Conservation (phyloP, 2,329 filamentous ascomycete species). For the Grosmannia clavigera region DNA sequence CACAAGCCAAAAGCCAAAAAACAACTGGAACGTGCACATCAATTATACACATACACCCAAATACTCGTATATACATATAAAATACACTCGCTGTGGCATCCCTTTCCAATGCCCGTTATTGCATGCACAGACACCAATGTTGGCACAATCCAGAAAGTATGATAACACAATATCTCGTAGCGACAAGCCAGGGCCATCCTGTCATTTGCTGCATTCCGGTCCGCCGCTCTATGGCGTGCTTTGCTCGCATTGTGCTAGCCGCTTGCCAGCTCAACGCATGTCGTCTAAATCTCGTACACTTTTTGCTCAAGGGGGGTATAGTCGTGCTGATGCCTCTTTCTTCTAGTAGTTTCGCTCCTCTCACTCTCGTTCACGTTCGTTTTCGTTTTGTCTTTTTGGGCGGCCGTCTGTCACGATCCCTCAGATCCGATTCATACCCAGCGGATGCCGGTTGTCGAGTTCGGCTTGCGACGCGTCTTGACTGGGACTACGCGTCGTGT, state of each 20-base stretch:
- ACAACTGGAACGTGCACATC: too few species aligned
- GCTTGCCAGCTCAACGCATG: not conserved
- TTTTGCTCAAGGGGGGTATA: not conserved
- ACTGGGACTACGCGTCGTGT: conserved; percentile 4
- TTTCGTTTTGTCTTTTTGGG: not conserved
- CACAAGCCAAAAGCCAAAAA: too few species aligned
- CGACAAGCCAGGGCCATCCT: not conserved
- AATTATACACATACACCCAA: not conserved
- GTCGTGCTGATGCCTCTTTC: not conserved
- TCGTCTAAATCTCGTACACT: not conserved
- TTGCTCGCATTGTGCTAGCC: not conserved
- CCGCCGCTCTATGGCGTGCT: not conserved
- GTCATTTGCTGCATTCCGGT: not conserved
- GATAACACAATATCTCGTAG: not conserved
- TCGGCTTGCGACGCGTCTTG: conserved; percentile 1
- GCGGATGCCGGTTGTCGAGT: conserved; percentile 35
- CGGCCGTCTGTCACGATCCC: not conserved
- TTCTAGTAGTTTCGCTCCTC: not conserved
- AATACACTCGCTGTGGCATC: not conserved
- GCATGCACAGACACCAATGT: not conserved
- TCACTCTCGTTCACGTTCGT: not conserved
- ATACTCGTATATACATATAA: conserved; percentile 5
- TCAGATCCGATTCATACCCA: conserved; percentile 45
- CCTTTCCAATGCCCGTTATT: not conserved
- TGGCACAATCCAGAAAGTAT: not conserved